These are phyloP conservation scores for Cichorium intybus DNA, from an alignment of 140 eudicot genomes.

Conservation along the genomic window DNA sequence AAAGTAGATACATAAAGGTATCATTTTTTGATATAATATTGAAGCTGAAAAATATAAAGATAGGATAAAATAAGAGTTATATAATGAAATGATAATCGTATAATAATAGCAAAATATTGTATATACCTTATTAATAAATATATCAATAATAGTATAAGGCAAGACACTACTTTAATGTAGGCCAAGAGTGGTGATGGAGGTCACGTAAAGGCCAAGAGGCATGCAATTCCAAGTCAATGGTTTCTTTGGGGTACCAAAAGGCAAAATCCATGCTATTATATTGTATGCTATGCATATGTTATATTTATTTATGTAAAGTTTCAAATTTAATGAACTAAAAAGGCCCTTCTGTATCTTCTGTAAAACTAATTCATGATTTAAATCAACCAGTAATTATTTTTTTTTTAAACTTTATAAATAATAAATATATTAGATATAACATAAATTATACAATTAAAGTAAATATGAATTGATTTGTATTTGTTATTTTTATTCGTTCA, in stretches of 20 bases:
- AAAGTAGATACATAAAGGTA: too few relatives aligned
- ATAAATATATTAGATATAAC: too few relatives aligned
- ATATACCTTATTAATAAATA: background rate
- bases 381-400: background rate
- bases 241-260: conserved; percentile 33
- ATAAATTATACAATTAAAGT: too few relatives aligned
- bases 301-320: background rate
- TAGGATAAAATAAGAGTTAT: too few relatives aligned
- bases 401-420: too few relatives aligned
- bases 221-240: conserved; percentile 27
- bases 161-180: conserved; percentile 21
- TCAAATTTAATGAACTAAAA: background rate
- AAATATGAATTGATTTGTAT: background rate
- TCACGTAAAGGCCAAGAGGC: conserved; percentile 26
- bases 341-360: background rate
- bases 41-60: background rate
- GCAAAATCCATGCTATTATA: conserved; percentile 27
- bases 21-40: background rate
- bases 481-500: too few relatives aligned
- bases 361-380: background rate
- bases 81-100: conserved; percentile 5
- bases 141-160: conserved; percentile 11
- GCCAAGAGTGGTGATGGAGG: conserved; percentile 28
- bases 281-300: background rate
- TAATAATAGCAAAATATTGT: background rate